Evolutionary conservation across 441 rosid genomes (phyloP).

Genomic region (Gossypium gossypioides): DNA sequence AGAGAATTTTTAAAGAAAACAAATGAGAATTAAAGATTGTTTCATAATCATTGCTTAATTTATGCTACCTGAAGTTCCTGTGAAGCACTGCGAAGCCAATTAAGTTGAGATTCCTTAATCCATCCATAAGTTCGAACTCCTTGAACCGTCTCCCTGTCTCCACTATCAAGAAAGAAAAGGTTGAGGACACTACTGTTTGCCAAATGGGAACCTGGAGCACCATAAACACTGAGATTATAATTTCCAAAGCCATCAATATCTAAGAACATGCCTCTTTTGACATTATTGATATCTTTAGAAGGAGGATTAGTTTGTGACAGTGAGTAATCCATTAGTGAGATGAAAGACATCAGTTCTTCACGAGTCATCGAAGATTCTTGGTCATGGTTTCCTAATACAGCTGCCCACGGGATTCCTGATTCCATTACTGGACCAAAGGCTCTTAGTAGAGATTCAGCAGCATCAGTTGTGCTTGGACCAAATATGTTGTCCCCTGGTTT

Average conservation of each 20-base stretch:
- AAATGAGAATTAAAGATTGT: neutral
- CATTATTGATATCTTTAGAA: slow-evolving; percentile 20
- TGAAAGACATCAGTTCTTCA: slow-evolving; percentile 64
- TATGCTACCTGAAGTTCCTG: slow-evolving; percentile 40
- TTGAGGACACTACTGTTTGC: slow-evolving; percentile 61
- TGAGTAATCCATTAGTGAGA: slow-evolving; percentile 82
- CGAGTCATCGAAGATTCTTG: slow-evolving; percentile 80
- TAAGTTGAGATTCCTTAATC: slow-evolving; percentile 79
- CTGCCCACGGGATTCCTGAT: slow-evolving; percentile 81
- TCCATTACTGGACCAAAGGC: slow-evolving; percentile 68
- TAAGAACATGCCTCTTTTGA: slow-evolving; percentile 9
- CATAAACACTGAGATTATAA: slow-evolving; percentile 46
- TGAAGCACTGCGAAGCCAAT: slow-evolving; percentile 55
- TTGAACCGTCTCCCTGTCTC: slow-evolving; percentile 56
- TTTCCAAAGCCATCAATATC: slow-evolving; percentile 75
- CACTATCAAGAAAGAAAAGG: slow-evolving; percentile 80
- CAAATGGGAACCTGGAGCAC: slow-evolving; percentile 64
- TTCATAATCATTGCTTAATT: neutral
- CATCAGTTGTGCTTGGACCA: slow-evolving; percentile 68
- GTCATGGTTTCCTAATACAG: slow-evolving; percentile 84
- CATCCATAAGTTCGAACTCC: slow-evolving; percentile 73
- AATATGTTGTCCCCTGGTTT: slow-evolving; percentile 75
- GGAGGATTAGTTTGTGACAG: slow-evolving; percentile 57
- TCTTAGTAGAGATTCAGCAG: slow-evolving; percentile 66
- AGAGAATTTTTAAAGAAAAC: too few species aligned